These are phyloP conservation scores for Bipolaris gigantea DNA, from an alignment of 2,329 filamentous ascomycete species.

Conservation along the genomic window DNA sequence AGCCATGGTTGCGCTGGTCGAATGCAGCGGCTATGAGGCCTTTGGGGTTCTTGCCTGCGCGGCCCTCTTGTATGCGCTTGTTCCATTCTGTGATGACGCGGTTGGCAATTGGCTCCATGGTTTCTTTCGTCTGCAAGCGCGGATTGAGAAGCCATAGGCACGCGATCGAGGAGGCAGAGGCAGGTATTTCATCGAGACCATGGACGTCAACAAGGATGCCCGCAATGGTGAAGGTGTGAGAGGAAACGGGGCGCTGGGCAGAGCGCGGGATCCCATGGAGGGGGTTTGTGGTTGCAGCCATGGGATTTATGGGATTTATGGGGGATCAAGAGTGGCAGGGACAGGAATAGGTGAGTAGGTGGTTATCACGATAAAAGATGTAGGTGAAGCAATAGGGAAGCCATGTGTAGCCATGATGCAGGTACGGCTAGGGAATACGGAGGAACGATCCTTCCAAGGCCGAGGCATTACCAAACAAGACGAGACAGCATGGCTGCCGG, in stretches of 20 bases:
- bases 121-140: slow-evolving; percentile 67
- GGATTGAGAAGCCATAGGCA: slow-evolving; percentile 93
- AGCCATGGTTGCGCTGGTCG: slow-evolving; percentile 92
- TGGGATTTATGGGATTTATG: slow-evolving; percentile 8
- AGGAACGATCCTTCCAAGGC: background rate
- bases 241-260: slow-evolving; percentile 57
- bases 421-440: background rate
- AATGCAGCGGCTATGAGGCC: slow-evolving; percentile 82
- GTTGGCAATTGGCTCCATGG: slow-evolving; percentile 76
- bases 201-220: slow-evolving; percentile 80
- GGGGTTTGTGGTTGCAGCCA: slow-evolving; percentile 43
- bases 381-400: background rate
- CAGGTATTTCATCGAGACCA: slow-evolving; percentile 73
- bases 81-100: slow-evolving; percentile 71
- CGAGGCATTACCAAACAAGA: slow-evolving; percentile 4
- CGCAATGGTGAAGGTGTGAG: slow-evolving; percentile 69
- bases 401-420: background rate
- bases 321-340: background rate
- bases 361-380: background rate
- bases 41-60: slow-evolving; percentile 36
- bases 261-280: slow-evolving; percentile 33
- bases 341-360: background rate
- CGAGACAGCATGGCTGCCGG: background rate
- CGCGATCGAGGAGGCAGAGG: slow-evolving; percentile 60
- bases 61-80: slow-evolving; percentile 41